Percentiles rank a stretch among this genome's conserved stretches.
These are phyloP conservation scores for Immersiella caudata DNA, from an alignment of 495 filamentous ascomycete species.

Conservation along the genomic window DNA sequence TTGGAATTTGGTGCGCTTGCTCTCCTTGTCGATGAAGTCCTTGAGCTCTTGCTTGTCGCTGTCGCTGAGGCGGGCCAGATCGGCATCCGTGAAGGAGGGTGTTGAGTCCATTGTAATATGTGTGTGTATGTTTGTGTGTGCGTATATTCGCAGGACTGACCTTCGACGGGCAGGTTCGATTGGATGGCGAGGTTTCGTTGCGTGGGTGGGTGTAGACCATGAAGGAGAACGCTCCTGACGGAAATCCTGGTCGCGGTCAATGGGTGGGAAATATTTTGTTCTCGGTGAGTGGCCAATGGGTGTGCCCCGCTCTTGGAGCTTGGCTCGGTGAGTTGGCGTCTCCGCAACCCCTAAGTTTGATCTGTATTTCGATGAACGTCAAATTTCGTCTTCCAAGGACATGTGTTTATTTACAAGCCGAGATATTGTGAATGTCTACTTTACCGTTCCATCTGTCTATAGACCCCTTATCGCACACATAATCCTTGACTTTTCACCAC, in stretches of 20 bases:
- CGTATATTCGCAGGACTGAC: slow-evolving; percentile 18
- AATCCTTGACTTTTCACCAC: too few relatives aligned
- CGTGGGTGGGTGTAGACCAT: neutral
- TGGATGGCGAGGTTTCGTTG: neutral
- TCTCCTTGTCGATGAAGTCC: slow-evolving; percentile 76
- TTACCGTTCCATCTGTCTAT: too few relatives aligned
- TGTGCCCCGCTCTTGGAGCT: neutral
- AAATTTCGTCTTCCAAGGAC: too few relatives aligned
- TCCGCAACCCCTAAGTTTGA: neutral
- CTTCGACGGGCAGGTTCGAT: neutral
- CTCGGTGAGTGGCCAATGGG: slow-evolving; percentile 29
- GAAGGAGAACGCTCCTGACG: too few relatives aligned
- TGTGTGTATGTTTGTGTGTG: neutral
- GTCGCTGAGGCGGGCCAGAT: slow-evolving; percentile 74
- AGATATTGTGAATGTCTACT: too few relatives aligned
- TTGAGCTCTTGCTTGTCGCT: slow-evolving; percentile 86
- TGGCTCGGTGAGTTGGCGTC: neutral
- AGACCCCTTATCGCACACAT: too few relatives aligned
- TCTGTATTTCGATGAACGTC: too few relatives aligned
- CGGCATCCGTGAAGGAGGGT: slow-evolving; percentile 42
- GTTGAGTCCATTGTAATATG: slow-evolving; percentile 45
- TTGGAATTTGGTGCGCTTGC: slow-evolving; percentile 79
- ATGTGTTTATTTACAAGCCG: too few relatives aligned
- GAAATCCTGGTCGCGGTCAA: neutral
- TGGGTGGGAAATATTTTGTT: slow-evolving; percentile 12